Conservation (phyloP, 2,329 filamentous ascomycete species). For the Xylaria sp. region DNA sequence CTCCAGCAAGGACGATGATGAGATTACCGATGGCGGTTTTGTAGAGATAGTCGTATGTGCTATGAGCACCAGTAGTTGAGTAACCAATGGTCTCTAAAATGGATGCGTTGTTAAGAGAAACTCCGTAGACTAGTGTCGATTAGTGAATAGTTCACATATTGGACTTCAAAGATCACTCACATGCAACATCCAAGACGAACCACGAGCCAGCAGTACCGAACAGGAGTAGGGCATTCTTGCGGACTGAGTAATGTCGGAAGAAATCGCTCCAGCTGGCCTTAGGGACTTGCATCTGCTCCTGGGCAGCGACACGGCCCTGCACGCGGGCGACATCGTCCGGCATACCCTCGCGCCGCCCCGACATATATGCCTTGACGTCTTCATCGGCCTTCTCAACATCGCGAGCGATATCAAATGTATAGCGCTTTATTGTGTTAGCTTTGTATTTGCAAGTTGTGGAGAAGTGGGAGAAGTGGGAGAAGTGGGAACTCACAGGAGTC, state of each 20-base stretch:
- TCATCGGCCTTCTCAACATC: conserved; percentile 78
- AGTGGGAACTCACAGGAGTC: conserved; percentile 64
- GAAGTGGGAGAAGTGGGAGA: too few species aligned
- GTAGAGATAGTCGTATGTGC: conserved; percentile 75
- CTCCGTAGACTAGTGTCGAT: conserved; percentile 62
- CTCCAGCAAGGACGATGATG: conserved; percentile 80
- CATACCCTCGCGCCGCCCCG: conserved; percentile 68
- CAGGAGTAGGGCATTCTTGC: conserved; percentile 77
- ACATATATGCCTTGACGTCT: conserved; percentile 79
- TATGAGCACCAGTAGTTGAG: conserved; percentile 61
- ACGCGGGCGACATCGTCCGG: conserved; percentile 75
- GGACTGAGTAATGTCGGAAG: conserved; percentile 72
- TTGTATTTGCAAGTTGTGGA: neutral
- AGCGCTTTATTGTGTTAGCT: conserved; percentile 59
- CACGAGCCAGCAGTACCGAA: conserved; percentile 85
- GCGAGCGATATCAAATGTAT: conserved; percentile 83
- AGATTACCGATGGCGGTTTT: conserved; percentile 82
- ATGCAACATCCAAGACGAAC: conserved; percentile 70
- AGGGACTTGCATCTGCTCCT: conserved; percentile 67
- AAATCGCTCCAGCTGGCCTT: conserved; percentile 81
- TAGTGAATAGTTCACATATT: conserved; percentile 7
- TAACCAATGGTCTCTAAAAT: conserved; percentile 79
- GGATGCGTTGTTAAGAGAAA: conserved; percentile 79
- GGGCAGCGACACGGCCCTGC: conserved; percentile 63
- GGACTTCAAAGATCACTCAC: conserved; percentile 50